phyloP scores from a whole-genome alignment of 148 eudicot genomes.

The Chenopodium berlandieri region DNA sequence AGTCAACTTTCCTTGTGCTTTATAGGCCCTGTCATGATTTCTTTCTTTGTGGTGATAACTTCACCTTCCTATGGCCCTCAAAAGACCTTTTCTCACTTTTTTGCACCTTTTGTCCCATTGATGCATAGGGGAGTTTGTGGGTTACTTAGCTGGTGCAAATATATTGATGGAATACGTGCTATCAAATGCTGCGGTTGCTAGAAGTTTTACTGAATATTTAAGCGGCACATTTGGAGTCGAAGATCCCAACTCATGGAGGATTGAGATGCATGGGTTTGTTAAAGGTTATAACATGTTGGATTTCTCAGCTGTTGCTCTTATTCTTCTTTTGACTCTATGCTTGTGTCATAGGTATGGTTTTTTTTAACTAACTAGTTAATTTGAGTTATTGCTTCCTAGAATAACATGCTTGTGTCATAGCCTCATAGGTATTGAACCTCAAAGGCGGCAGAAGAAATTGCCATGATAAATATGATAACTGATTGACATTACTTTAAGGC shows the following conservation, averaged over 20 bases:
- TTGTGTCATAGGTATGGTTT: constrained; percentile 59
- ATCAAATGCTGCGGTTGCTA: constrained; percentile 82
- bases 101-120: constrained; percentile 5
- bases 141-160: constrained; percentile 79
- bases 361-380: background rate
- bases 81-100: background rate
- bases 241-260: constrained; percentile 63
- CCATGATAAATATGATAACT: too few species aligned
- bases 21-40: background rate
- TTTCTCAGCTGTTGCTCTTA: constrained; percentile 74
- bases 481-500: too few species aligned
- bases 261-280: constrained; percentile 51
- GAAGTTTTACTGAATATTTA: constrained; percentile 78
- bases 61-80: background rate
- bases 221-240: constrained; percentile 57
- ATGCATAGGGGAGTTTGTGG: constrained; percentile 72
- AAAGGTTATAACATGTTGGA: constrained; percentile 78
- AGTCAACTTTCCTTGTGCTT: constrained; percentile 3
- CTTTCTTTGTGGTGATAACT: constrained; percentile 1
- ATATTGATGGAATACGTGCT: constrained; percentile 79
- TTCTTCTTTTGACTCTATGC: constrained; percentile 61
- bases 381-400: background rate
- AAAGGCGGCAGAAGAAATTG: background rate
- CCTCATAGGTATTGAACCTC: background rate
- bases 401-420: background rate